A percentile compares a stretch with the other conserved stretches of the same genome.
Conservation (phyloP, 2,329 filamentous ascomycete genomes). For the Colletotrichum ledebouriae region DNA sequence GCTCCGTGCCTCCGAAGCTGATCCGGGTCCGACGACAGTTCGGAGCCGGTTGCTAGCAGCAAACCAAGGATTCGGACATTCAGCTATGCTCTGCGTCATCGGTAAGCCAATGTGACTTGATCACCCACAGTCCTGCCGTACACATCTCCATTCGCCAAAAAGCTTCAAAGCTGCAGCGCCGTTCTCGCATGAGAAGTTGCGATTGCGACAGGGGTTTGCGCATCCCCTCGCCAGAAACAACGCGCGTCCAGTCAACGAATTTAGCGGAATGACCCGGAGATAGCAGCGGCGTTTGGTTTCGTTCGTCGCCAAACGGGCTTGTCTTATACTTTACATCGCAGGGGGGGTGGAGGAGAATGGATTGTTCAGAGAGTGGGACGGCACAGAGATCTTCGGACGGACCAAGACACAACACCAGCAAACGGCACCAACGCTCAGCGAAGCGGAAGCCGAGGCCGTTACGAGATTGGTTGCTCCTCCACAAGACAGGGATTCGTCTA, state of each 20-base stretch:
- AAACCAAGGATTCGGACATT: no score
- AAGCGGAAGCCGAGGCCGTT: background rate
- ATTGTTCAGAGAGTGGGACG: background rate
- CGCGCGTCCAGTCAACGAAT: conserved; percentile 1
- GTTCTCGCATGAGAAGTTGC: background rate
- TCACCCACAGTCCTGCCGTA: no score
- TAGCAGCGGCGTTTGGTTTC: background rate
- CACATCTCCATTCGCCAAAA: background rate
- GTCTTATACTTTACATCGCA: conserved; percentile 18
- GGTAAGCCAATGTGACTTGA: no score
- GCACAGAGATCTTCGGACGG: conserved; percentile 16
- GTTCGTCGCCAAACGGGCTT: conserved; percentile 6
- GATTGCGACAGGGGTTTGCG: conserved; percentile 4
- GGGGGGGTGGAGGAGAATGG: background rate
- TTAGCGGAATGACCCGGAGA: conserved; percentile 23
- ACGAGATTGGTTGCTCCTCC: background rate
- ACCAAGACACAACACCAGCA: background rate
- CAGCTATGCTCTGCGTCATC: no score
- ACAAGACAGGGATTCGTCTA: background rate
- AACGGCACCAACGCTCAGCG: conserved; percentile 5
- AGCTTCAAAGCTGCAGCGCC: background rate
- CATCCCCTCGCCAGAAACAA: background rate
- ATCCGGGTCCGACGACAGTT: background rate
- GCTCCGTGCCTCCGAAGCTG: background rate
- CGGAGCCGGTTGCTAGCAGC: no score